Evolutionary conservation across 2,329 filamentous ascomycete species (phyloP).

Genomic region (Ophioceras dolichostomum): DNA sequence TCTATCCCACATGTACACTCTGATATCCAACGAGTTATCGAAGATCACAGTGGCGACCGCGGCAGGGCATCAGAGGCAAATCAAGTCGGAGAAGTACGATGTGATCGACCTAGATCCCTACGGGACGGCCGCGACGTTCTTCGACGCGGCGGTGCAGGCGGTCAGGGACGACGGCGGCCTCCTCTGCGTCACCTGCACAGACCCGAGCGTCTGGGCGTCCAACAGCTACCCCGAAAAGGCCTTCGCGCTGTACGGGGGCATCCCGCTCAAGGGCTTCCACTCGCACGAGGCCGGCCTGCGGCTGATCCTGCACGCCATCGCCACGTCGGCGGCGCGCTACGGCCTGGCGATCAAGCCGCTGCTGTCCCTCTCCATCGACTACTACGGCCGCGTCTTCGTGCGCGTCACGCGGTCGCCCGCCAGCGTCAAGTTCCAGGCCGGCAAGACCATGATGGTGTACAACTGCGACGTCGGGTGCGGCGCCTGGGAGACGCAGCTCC

Average conservation of each 20-base stretch:
- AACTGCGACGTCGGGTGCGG: conserved; percentile 85
- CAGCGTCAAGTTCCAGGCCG: conserved; percentile 79
- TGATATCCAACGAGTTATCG: conserved; percentile 39
- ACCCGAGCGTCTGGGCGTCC: conserved; percentile 89
- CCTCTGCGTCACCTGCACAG: conserved; percentile 91
- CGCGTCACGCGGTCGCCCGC: conserved; percentile 67
- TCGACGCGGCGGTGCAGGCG: conserved; percentile 81
- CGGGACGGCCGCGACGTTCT: conserved; percentile 81
- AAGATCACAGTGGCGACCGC: no score
- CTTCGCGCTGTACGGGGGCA: conserved; percentile 84
- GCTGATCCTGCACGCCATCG: conserved; percentile 72
- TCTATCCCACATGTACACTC: conserved; percentile 78
- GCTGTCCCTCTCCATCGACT: conserved; percentile 89
- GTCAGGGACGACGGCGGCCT: conserved; percentile 76
- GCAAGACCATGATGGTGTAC: conserved; percentile 88
- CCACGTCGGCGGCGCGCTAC: conserved; percentile 70
- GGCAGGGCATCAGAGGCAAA: conserved; percentile 14
- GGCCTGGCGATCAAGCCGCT: conserved; percentile 83
- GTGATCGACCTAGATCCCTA: conserved; percentile 97
- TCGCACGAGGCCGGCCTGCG: conserved; percentile 86
- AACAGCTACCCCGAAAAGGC: conserved; percentile 91
- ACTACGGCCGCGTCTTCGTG: conserved; percentile 85
- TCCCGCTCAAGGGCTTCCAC: conserved; percentile 71
- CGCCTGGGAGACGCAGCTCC: conserved; percentile 73
- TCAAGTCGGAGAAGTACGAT: conserved; percentile 54